Percentiles rank a stretch among this genome's conserved stretches.
phyloP scores from a whole-genome alignment of 768 basidiomycete genomes.

The Cystobasidium ongulense region DNA sequence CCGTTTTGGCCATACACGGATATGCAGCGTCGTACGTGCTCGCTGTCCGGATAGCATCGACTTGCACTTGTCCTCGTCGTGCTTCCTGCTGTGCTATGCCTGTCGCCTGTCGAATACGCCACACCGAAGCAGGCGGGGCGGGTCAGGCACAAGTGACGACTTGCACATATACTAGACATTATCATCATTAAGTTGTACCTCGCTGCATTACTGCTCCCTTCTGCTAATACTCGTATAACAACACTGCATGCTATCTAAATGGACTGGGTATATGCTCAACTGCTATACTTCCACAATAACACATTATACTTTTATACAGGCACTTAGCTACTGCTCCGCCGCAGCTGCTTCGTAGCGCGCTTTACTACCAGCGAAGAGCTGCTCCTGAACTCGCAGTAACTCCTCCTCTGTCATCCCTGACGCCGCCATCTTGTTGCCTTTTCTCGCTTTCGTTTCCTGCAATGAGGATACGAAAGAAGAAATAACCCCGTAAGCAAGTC shows the following conservation, averaged over 20 bases:
- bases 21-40: no score
- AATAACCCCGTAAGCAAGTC: not conserved
- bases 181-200: no score
- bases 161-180: no score
- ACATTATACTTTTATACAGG: not conserved
- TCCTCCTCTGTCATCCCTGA: constrained; percentile 88
- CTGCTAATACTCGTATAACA: not conserved
- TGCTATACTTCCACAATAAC: not conserved
- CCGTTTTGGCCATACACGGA: no score
- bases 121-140: no score
- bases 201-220: no score
- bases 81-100: no score
- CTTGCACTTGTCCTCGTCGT: no score
- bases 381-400: constrained; percentile 74
- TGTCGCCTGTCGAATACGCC: no score
- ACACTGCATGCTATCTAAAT: no score
- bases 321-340: not conserved
- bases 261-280: not conserved
- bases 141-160: no score
- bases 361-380: constrained; percentile 82
- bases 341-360: constrained; percentile 43
- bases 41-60: no score
- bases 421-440: constrained; percentile 69
- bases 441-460: constrained; percentile 75
- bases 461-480: not conserved